phyloP scores from a whole-genome alignment of 768 basidiomycete species.

The Russula earlei region DNA sequence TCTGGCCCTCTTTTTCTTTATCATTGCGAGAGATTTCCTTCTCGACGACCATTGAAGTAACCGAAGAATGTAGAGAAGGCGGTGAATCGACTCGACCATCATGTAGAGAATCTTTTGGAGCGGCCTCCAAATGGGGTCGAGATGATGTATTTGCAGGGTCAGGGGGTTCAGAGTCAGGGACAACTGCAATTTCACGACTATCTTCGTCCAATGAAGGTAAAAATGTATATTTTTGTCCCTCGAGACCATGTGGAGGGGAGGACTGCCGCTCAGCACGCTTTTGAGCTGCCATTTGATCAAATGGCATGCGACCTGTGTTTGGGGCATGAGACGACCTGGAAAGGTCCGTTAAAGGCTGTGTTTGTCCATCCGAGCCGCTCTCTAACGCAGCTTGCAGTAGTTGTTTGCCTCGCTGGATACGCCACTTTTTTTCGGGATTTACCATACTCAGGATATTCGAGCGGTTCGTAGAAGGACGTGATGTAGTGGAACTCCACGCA shows the following conservation, averaged over 20 bases:
- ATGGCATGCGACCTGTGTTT: conserved; percentile 2
- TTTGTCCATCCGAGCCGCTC: conserved; percentile 16
- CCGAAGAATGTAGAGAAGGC: neutral
- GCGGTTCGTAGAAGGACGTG: conserved; percentile 22
- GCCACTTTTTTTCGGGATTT: conserved; percentile 26
- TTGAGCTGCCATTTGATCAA: conserved; percentile 3
- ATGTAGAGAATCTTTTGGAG: neutral
- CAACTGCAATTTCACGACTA: conserved; percentile 33
- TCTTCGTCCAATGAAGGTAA: conserved; percentile 5
- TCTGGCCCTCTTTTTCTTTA: conserved; percentile 21
- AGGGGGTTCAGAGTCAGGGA: conserved; percentile 58
- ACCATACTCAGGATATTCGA: conserved; percentile 27
- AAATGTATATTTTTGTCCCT: neutral
- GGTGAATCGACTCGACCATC: neutral
- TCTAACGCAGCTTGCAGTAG: neutral
- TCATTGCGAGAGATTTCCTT: conserved; percentile 2
- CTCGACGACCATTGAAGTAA: neutral
- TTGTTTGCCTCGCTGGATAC: conserved; percentile 11
- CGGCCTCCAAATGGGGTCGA: neutral
- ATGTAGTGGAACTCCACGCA: neutral
- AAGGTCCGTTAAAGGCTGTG: conserved; percentile 21
- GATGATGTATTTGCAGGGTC: conserved; percentile 25
- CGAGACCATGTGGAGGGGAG: neutral
- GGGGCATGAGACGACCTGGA: conserved; percentile 9
- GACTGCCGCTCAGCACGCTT: neutral